Conservation (phyloP, 31 red algal species). For the Asparagopsis taxiformis region DNA sequence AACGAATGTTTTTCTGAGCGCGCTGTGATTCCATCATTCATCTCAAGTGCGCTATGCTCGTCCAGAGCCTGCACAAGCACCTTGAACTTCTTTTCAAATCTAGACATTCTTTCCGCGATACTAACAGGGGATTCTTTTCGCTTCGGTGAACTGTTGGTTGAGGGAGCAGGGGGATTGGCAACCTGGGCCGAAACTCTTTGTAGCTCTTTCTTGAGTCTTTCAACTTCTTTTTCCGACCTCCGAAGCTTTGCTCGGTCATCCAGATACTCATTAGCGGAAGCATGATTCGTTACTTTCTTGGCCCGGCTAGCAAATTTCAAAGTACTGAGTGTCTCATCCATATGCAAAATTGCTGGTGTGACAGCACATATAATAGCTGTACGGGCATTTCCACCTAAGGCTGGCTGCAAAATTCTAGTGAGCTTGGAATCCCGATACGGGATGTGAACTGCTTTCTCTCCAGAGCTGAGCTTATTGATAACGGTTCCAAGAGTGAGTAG, state of each 20-base stretch:
- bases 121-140: neutral
- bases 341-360: slow-evolving; percentile 79
- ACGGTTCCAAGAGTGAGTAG: slow-evolving; percentile 94
- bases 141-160: no score
- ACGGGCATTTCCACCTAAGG: slow-evolving; percentile 90
- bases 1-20: no score
- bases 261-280: slow-evolving; percentile 86
- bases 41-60: no score
- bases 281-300: slow-evolving; percentile 86
- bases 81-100: slow-evolving; percentile 30
- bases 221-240: slow-evolving; percentile 52
- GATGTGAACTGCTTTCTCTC: slow-evolving; percentile 68
- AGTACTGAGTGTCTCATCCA: slow-evolving; percentile 92
- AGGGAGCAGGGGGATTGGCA: no score
- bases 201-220: slow-evolving; percentile 3
- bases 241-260: slow-evolving; percentile 91
- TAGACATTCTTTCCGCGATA: neutral
- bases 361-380: slow-evolving; percentile 93
- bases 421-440: slow-evolving; percentile 98
- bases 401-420: slow-evolving; percentile 90
- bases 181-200: no score
- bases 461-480: slow-evolving; percentile 91
- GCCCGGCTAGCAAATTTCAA: slow-evolving; percentile 97
- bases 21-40: no score
- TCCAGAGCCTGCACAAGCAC: slow-evolving; percentile 2